phyloP scores from a whole-genome alignment of 306 rosid genomes.

The Quercus suber region DNA sequence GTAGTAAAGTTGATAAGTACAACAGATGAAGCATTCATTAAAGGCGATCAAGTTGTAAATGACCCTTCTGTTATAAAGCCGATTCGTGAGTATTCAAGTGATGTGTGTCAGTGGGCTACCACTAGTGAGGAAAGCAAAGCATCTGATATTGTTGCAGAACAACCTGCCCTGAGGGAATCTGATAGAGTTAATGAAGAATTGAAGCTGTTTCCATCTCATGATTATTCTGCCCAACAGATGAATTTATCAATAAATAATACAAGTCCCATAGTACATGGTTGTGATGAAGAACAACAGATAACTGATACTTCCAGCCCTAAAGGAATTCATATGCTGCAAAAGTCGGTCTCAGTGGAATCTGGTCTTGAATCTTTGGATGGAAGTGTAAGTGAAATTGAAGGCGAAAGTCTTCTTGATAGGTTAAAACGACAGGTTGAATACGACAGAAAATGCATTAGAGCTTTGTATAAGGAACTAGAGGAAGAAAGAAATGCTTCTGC shows the following conservation, averaged over 20 bases:
- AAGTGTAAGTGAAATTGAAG: conserved; percentile 64
- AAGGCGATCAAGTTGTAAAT: conserved; percentile 20
- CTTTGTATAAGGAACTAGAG: conserved; percentile 64
- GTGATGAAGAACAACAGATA: conserved; percentile 28
- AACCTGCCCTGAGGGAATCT: conserved; percentile 26
- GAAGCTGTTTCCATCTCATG: conserved; percentile 15
- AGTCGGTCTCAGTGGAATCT: conserved; percentile 47
- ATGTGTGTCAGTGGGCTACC: conserved; percentile 16
- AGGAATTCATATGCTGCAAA: conserved; percentile 29
- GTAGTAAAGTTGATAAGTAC: conserved; percentile 22
- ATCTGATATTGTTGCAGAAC: conserved; percentile 23
- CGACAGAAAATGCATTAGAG: conserved; percentile 51
- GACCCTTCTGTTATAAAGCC: conserved; percentile 30
- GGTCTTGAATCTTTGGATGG: conserved; percentile 59
- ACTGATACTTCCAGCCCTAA: conserved; percentile 28
- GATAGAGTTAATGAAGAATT: conserved; percentile 37
- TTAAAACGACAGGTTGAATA: conserved; percentile 54
- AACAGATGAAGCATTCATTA: conserved; percentile 20
- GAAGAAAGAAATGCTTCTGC: conserved; percentile 86
- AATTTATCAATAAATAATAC: conserved; percentile 26
- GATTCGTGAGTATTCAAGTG: conserved; percentile 21
- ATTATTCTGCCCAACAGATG: conserved; percentile 21
- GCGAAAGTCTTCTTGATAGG: conserved; percentile 46
- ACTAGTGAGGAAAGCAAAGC: conserved; percentile 30
- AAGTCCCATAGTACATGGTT: conserved; percentile 12